These are phyloP conservation scores for Epichloe glyceriae DNA, from an alignment of 2,329 filamentous ascomycete species.

Conservation along the genomic window DNA sequence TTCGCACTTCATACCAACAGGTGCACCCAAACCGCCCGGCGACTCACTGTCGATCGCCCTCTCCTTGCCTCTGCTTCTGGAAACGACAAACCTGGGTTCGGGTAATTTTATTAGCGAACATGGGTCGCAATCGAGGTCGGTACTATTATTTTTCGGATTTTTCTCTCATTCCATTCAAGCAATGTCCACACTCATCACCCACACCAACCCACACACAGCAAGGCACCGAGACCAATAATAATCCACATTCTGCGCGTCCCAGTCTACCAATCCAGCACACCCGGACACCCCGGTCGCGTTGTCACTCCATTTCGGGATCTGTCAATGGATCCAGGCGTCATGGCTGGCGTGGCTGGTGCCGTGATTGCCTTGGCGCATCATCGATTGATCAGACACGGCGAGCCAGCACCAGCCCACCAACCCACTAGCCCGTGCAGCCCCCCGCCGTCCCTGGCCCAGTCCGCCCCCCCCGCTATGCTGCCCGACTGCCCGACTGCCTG, in stretches of 20 bases:
- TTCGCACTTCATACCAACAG: neutral
- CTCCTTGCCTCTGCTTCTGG: neutral
- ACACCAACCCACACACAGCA: neutral
- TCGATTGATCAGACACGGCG: neutral
- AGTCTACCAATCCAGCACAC: neutral
- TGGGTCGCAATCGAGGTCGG: conserved; percentile 44
- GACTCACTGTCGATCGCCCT: neutral
- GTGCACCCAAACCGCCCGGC: neutral
- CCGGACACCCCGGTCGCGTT: neutral
- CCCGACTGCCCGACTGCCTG: neutral
- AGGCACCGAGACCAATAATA: neutral
- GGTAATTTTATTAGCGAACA: conserved; percentile 17
- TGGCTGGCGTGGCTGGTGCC: neutral
- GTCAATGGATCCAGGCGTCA: neutral
- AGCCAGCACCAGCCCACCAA: neutral
- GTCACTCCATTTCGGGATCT: neutral
- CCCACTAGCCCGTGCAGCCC: neutral
- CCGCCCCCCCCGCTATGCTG: neutral
- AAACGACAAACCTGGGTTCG: neutral
- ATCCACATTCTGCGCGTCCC: neutral
- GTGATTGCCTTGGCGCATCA: neutral
- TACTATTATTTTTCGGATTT: conserved; percentile 10
- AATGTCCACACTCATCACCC: neutral
- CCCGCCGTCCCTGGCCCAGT: neutral
- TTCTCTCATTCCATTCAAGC: conserved; percentile 4